Evolutionary conservation across 129 eudicot genomes (phyloP).

Genomic region (Arctium minus): DNA sequence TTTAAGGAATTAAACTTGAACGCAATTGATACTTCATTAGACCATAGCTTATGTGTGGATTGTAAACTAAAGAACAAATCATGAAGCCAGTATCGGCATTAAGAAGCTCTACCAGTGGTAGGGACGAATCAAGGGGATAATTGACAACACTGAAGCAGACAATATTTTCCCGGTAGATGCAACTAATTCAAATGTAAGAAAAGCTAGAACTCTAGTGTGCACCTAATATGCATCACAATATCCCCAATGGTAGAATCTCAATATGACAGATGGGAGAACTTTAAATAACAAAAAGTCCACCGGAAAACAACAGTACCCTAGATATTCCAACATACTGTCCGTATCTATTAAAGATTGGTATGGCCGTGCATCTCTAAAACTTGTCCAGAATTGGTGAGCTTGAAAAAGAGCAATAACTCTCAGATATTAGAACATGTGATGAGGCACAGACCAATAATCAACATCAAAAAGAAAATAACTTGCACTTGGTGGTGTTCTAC

Average conservation of each 20-base stretch:
- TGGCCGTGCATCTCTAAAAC: conserved; percentile 9
- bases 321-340: not conserved
- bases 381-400: conserved; percentile 5
- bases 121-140: too few relatives aligned
- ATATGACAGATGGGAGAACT: not conserved
- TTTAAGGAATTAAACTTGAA: not conserved
- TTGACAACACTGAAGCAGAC: too few relatives aligned
- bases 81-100: not conserved
- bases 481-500: conserved; percentile 2
- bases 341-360: not conserved
- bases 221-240: too few relatives aligned
- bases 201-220: too few relatives aligned
- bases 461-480: not conserved
- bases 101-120: too few relatives aligned
- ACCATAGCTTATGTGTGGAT: not conserved
- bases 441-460: conserved; percentile 2
- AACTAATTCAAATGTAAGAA: too few relatives aligned
- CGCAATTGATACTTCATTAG: not conserved
- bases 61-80: not conserved
- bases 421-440: not conserved
- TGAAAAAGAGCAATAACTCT: not conserved
- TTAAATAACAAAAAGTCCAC: too few relatives aligned
- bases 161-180: too few relatives aligned
- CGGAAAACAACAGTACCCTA: too few relatives aligned
- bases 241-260: not conserved